These are phyloP conservation scores for Starmerella scarabaei DNA, from an alignment of 805 yeast species.

Conservation along the genomic window DNA sequence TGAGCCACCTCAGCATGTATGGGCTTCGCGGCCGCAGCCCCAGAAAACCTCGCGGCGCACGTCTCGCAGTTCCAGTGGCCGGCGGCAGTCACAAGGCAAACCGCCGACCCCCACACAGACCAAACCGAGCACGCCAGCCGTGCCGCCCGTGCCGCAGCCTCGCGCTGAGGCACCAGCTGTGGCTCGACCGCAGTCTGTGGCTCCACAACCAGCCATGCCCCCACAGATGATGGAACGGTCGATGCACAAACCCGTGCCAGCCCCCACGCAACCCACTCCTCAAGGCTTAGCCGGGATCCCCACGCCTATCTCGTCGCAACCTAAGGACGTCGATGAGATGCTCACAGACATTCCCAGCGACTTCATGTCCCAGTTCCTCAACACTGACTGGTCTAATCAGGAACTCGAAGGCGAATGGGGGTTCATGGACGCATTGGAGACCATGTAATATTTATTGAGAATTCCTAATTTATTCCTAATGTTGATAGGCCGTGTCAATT, in stretches of 20 bases:
- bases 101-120: no score
- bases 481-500: not conserved
- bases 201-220: not conserved
- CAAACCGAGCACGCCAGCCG: no score
- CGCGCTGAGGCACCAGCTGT: not conserved
- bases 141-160: not conserved
- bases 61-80: no score
- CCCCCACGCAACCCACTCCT: no score
- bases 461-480: not conserved
- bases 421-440: slow-evolving; percentile 14
- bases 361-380: slow-evolving; percentile 12
- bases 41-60: slow-evolving; percentile 1
- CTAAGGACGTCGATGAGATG: no score
- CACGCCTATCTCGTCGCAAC: no score
- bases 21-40: slow-evolving; percentile 14
- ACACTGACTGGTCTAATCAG: slow-evolving; percentile 9
- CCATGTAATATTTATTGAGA: no score
- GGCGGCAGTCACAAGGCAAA: no score
- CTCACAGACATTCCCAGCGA: slow-evolving; percentile 5
- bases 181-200: not conserved
- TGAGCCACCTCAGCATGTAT: slow-evolving; percentile 15
- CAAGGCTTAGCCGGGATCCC: no score
- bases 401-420: slow-evolving; percentile 15
- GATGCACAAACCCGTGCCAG: no score
- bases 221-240: no score